Evolutionary conservation across 371 early-diverging fungal genomes (phyloP), one percentile per base, ranked within the genome.

Genomic region (Saksenaea oblongispora): DNA sequence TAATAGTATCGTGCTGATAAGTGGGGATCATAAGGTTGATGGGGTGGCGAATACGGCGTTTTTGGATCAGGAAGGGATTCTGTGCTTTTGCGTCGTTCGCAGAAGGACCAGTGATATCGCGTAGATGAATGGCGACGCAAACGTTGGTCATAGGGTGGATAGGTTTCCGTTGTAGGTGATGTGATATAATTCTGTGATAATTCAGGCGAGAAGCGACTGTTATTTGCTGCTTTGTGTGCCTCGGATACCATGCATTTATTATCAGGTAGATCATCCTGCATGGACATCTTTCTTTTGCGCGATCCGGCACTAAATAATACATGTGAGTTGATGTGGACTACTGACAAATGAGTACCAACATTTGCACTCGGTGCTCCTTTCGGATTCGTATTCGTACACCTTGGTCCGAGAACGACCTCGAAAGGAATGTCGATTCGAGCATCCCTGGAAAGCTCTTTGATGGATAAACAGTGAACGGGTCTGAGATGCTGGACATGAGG

Each of bases 391-490:
- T 82, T n/a, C 82, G 74, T 24, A 75, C 79, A 54, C 82, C 82
- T 67, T 82, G 82, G 62, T 82, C 79, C 15, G 82, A 79, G 61
- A 82, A 82, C 1, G 79, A 72, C 27, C 82, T 61, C 26, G 82
- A 79, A 39, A 82, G 61, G 64, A 82, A 82, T 14, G 82, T 82
- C 24, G 82, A 73, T 24, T 82, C 82, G 61, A 90, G 87, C 90
- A 95, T 91, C 11, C 97, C 97, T 1, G 98, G 96, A 63, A 96
- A 96, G 54, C 88, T 89, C 76, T 95, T 95, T 42, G 94, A 86
- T 13, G 93, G 85, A 67, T 91, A 95, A 14, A 95, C 97, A 24
- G 81, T 86, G 62, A 91, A 92, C 1, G 81, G 78, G 1, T 85
- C 78, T 5, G 91, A 87, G 62, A 76, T 82, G 27, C 71, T 59